Evolutionary conservation across 805 yeast genomes (phyloP).

Genomic region (Saturnispora hagleri): DNA sequence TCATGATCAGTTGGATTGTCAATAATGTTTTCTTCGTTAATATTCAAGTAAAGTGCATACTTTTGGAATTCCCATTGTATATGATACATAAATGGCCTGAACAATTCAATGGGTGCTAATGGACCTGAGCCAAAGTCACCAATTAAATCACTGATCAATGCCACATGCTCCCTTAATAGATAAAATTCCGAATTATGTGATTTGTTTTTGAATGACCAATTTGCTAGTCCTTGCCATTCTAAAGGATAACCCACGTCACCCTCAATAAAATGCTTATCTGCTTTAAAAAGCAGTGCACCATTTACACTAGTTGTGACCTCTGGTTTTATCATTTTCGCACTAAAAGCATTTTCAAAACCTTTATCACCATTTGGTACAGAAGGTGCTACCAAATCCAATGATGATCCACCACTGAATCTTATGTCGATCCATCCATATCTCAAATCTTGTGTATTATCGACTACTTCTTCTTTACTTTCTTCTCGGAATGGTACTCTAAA

Average conservation of each 20-base stretch:
- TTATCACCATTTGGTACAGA: constrained; percentile 39
- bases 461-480: constrained; percentile 51
- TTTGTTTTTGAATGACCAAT: constrained; percentile 52
- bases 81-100: constrained; percentile 60
- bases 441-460: constrained; percentile 21
- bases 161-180: constrained; percentile 72
- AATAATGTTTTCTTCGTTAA: constrained; percentile 81
- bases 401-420: constrained; percentile 46
- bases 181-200: constrained; percentile 51
- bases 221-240: constrained; percentile 71
- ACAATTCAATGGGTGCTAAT: constrained; percentile 62
- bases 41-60: constrained; percentile 60
- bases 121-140: constrained; percentile 72
- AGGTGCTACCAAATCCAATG: constrained; percentile 37
- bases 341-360: constrained; percentile 48
- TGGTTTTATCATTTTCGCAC: constrained; percentile 39
- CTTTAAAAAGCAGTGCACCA: constrained; percentile 67
- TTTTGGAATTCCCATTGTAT: constrained; percentile 50
- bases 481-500: constrained; percentile 80
- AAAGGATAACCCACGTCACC: constrained; percentile 64
- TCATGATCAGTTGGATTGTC: constrained; percentile 80
- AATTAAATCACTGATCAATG: constrained; percentile 60
- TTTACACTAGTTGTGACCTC: constrained; percentile 79
- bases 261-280: constrained; percentile 45
- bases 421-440: constrained; percentile 90